Conservation (phyloP, 1,139 yeast genomes). For the Pichiaceae sp. region DNA sequence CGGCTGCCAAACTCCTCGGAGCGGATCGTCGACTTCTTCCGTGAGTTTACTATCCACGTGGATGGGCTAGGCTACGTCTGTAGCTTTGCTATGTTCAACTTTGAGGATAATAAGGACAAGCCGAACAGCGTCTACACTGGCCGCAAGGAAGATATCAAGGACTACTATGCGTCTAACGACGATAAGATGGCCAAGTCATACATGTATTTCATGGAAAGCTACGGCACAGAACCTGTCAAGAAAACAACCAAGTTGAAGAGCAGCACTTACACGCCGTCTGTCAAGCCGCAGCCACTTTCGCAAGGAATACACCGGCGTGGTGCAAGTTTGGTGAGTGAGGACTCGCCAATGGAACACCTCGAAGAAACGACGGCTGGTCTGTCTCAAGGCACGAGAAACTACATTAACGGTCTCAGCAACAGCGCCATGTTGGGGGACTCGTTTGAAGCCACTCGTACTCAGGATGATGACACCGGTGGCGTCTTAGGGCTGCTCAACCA, state of each 20-base stretch:
- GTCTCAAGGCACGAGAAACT: slow-evolving; percentile 14
- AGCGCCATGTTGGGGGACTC: no score
- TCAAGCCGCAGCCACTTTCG: no score
- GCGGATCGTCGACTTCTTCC: slow-evolving; percentile 75
- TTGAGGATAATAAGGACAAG: slow-evolving; percentile 50
- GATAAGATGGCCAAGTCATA: slow-evolving; percentile 92
- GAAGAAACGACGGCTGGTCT: slow-evolving; percentile 24
- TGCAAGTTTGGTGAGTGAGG: neutral
- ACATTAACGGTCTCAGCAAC: slow-evolving; percentile 17
- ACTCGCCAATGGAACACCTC: slow-evolving; percentile 4
- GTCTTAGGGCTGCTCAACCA: slow-evolving; percentile 80
- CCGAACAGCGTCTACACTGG: slow-evolving; percentile 18
- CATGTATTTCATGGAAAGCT: slow-evolving; percentile 77
- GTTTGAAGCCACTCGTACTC: no score
- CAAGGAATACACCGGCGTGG: no score
- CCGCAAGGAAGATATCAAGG: slow-evolving; percentile 22
- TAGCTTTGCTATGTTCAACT: slow-evolving; percentile 85
- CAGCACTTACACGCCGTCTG: neutral
- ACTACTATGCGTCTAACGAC: slow-evolving; percentile 48
- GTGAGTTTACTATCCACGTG: slow-evolving; percentile 83
- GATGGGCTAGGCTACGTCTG: slow-evolving; percentile 96
- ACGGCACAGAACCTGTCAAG: slow-evolving; percentile 30
- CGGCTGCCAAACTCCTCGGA: slow-evolving; percentile 68
- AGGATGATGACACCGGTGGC: slow-evolving; percentile 48
- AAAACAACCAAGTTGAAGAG: neutral